phyloP scores from a whole-genome alignment of 2,329 filamentous ascomycete species.

The Phaeosphaeria sp. region DNA sequence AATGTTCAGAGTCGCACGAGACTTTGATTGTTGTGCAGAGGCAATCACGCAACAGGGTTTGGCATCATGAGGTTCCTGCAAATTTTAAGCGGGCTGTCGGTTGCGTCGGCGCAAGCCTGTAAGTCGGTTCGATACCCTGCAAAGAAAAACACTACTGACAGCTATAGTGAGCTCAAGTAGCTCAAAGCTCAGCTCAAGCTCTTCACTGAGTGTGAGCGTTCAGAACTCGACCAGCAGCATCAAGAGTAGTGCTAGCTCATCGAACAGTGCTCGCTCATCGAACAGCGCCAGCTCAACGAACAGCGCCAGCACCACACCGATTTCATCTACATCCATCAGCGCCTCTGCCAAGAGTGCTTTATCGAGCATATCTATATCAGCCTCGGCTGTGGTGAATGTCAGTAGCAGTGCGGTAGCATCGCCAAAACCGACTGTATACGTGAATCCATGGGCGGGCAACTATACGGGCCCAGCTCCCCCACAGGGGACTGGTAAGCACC shows the following conservation, averaged over 20 bases:
- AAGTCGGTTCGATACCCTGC: background rate
- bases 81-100: slow-evolving; percentile 2
- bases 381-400: slow-evolving; percentile 3
- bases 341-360: background rate
- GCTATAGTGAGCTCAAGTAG: background rate
- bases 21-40: background rate
- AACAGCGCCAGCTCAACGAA: background rate
- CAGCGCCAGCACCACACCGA: background rate
- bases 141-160: background rate
- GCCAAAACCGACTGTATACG: slow-evolving; percentile 10
- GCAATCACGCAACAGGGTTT: background rate
- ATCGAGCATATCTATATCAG: background rate
- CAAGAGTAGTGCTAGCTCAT: background rate
- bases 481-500: slow-evolving; percentile 15
- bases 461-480: slow-evolving; percentile 14
- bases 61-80: slow-evolving; percentile 1
- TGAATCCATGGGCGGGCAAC: slow-evolving; percentile 25
- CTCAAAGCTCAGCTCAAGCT: slow-evolving; percentile 1
- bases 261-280: too few species aligned
- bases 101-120: slow-evolving; percentile 5
- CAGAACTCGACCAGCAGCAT: background rate
- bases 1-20: background rate
- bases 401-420: slow-evolving; percentile 5
- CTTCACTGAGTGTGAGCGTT: slow-evolving; percentile 6
- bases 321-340: background rate